Evolutionary conservation across 169 alveolate species (phyloP).

Genomic region (Eimeria falciformis): DNA sequence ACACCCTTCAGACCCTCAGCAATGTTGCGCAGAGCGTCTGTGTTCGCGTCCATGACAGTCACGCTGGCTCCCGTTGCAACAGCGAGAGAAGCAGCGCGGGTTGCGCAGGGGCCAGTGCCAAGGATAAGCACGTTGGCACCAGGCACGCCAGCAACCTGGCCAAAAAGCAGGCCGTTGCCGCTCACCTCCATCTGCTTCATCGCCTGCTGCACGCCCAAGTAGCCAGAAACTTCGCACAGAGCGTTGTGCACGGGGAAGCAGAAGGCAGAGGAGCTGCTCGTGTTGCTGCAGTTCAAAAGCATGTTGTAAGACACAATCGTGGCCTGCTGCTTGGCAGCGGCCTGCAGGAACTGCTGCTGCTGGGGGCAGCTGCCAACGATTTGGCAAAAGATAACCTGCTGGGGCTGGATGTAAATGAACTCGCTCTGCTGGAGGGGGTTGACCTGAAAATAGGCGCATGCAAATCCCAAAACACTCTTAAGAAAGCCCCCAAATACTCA

Average conservation of each 20-base stretch:
- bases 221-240: slow-evolving; percentile 43
- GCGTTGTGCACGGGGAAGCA: slow-evolving; percentile 48
- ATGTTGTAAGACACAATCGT: slow-evolving; percentile 43
- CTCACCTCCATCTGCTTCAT: slow-evolving; percentile 19
- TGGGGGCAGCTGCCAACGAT: slow-evolving; percentile 8
- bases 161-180: slow-evolving; percentile 49
- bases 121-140: slow-evolving; percentile 53
- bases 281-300: not conserved
- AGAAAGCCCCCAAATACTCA: not conserved
- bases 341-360: slow-evolving; percentile 25
- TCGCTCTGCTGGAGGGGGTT: slow-evolving; percentile 55
- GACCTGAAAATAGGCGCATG: slow-evolving; percentile 74
- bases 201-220: slow-evolving; percentile 54
- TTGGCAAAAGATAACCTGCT: slow-evolving; percentile 70
- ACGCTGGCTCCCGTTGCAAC: slow-evolving; percentile 61
- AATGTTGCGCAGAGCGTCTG: slow-evolving; percentile 14
- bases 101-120: slow-evolving; percentile 66
- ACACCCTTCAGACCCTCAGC: not conserved
- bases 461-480: not conserved
- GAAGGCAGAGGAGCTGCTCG: not conserved
- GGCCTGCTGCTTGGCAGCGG: not conserved
- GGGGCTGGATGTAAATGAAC: not conserved
- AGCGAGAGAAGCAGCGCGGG: slow-evolving; percentile 65
- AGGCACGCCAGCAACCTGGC: slow-evolving; percentile 55
- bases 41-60: slow-evolving; percentile 56